A percentile compares a stretch with the other conserved stretches of the same genome.
phyloP scores from a whole-genome alignment of 2,329 filamentous ascomycete species.

The Rosellinia necatrix region DNA sequence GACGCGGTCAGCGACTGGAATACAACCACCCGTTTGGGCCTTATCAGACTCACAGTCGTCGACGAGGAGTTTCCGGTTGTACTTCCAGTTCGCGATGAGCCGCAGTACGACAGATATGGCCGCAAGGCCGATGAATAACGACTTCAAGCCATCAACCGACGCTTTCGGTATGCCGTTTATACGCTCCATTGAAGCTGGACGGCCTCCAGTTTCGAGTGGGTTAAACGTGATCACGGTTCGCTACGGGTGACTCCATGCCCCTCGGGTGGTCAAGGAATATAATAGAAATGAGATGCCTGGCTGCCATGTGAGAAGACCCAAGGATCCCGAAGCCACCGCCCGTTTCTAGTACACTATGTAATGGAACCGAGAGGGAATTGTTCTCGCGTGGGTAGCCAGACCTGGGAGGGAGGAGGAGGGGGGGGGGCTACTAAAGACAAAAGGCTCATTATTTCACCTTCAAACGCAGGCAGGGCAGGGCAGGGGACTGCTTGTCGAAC shows the following conservation, averaged over 20 bases:
- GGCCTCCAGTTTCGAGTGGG: neutral
- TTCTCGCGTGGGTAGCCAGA: conserved; percentile 1
- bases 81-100: conserved; percentile 26
- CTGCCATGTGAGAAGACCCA: conserved; percentile 1
- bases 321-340: conserved; percentile 7
- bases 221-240: neutral
- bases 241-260: conserved; percentile 9
- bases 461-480: no score
- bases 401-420: neutral
- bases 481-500: neutral
- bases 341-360: conserved; percentile 5
- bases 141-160: conserved; percentile 22
- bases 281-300: no score
- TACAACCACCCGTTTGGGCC: neutral
- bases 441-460: conserved; percentile 2
- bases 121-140: conserved; percentile 16
- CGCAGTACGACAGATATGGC: conserved; percentile 19
- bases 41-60: conserved; percentile 25
- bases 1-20: neutral
- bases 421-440: no score
- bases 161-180: conserved; percentile 6
- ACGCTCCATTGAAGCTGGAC: conserved; percentile 10
- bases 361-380: neutral
- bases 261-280: conserved; percentile 8
- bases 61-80: conserved; percentile 20